A percentile compares a stretch with the other conserved stretches of the same genome.
phyloP scores from a whole-genome alignment of 2,329 filamentous ascomycete species.

The Claviceps pusilla region DNA sequence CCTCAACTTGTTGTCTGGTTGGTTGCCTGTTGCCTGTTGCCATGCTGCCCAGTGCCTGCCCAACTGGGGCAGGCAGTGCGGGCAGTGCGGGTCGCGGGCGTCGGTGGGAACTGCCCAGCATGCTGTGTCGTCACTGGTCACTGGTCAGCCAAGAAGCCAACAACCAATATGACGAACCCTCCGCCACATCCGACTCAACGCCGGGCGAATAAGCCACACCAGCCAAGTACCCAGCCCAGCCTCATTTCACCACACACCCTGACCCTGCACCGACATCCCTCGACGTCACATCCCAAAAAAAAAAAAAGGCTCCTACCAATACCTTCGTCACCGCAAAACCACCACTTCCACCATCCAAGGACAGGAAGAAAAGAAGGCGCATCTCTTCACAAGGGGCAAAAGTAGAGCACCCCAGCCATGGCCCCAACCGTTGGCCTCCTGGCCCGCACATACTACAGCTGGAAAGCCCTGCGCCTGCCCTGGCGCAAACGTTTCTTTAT shows the following conservation, averaged over 20 bases:
- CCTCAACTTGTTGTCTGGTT: no score
- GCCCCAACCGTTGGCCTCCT: constrained; percentile 17
- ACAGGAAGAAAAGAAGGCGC: background rate
- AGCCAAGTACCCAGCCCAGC: background rate
- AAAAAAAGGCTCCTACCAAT: background rate
- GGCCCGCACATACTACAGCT: constrained; percentile 38
- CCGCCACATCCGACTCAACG: no score
- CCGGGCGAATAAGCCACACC: background rate
- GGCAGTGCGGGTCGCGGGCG: no score
- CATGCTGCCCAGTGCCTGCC: no score
- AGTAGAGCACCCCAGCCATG: background rate
- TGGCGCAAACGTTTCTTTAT: constrained; percentile 50
- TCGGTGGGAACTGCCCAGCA: no score
- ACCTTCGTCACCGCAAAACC: background rate
- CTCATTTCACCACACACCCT: background rate
- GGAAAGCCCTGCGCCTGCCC: constrained; percentile 47
- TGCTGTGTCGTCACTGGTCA: no score
- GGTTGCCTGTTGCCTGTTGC: no score
- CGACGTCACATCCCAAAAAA: background rate
- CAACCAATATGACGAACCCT: no score
- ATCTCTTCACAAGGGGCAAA: background rate
- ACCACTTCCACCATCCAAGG: no score
- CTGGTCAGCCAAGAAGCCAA: no score
- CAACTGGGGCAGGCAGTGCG: no score
- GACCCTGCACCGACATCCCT: background rate